phyloP scores from a whole-genome alignment of 2,329 filamentous ascomycete species.

The Pyrenophora seminiperda region DNA sequence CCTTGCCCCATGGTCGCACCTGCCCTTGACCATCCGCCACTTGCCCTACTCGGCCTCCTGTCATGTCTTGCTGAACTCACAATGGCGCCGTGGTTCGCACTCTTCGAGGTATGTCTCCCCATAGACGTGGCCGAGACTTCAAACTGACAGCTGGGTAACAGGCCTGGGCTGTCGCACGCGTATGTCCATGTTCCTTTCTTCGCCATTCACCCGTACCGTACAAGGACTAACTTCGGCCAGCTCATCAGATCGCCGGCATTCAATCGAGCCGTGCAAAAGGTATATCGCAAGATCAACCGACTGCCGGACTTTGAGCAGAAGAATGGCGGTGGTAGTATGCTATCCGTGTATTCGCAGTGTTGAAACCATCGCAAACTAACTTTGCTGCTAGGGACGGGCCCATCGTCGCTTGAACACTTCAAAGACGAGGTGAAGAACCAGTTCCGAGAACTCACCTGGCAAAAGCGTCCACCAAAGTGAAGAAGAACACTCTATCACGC shows the following conservation, averaged over 20 bases:
- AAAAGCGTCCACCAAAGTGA: conserved; percentile 40
- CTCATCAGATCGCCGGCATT: conserved; percentile 61
- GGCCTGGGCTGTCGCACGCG: conserved; percentile 48
- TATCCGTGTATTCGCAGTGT: conserved; percentile 29
- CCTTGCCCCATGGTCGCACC: too few species aligned
- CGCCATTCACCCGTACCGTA: neutral
- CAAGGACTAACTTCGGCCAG: conserved; percentile 36
- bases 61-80: neutral
- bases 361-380: neutral
- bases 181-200: conserved; percentile 23
- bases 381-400: conserved; percentile 34
- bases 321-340: conserved; percentile 54
- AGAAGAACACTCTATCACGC: conserved; percentile 10
- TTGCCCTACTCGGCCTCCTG: conserved; percentile 6
- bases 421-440: conserved; percentile 59
- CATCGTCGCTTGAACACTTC: conserved; percentile 57
- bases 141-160: conserved; percentile 32
- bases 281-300: conserved; percentile 55
- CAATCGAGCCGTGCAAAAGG: conserved; percentile 58
- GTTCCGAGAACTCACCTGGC: conserved; percentile 48
- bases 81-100: conserved; percentile 41
- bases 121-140: neutral
- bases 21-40: conserved; percentile 3
- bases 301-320: conserved; percentile 50
- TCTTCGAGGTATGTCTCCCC: conserved; percentile 39